Evolutionary conservation across 2,329 filamentous ascomycete genomes (phyloP).

Genomic region (Trichophyton equinum): DNA sequence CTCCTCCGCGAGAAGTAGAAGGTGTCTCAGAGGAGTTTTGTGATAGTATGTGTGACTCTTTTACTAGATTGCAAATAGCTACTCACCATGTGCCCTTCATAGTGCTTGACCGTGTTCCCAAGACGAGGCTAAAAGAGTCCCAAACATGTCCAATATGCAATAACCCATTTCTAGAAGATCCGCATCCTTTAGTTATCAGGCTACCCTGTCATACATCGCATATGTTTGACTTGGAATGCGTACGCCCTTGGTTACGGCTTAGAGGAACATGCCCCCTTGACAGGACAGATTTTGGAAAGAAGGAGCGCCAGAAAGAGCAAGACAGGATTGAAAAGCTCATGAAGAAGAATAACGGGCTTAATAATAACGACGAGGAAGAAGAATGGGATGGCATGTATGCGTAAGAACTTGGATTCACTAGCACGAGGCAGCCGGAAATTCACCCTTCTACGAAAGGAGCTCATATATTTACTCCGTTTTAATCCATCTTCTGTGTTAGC

Average conservation of each 20-base stretch:
- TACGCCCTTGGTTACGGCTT: constrained; percentile 51
- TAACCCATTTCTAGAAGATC: constrained; percentile 49
- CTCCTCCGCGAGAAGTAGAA: constrained; percentile 47
- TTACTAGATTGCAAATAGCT: background rate
- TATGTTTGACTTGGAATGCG: constrained; percentile 53
- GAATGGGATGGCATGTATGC: constrained; percentile 40
- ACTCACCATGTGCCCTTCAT: background rate
- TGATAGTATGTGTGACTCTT: constrained; percentile 29
- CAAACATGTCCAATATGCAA: constrained; percentile 50
- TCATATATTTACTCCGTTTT: no score
- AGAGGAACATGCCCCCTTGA: constrained; percentile 53
- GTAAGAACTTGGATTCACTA: constrained; percentile 7
- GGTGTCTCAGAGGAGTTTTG: constrained; percentile 51
- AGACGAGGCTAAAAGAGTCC: constrained; percentile 39
- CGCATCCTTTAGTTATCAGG: constrained; percentile 51
- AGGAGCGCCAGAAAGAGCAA: constrained; percentile 39
- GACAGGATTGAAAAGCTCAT: constrained; percentile 41
- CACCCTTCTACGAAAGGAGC: no score
- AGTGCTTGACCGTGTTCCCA: constrained; percentile 48
- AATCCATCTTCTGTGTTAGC: no score
- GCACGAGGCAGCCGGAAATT: no score
- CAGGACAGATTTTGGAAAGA: constrained; percentile 46
- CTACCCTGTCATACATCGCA: constrained; percentile 51
- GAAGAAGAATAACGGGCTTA: constrained; percentile 30
- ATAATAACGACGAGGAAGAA: constrained; percentile 27